phyloP scores from a whole-genome alignment of 805 yeast genomes.

The Vanderwaltozyma polyspora region DNA sequence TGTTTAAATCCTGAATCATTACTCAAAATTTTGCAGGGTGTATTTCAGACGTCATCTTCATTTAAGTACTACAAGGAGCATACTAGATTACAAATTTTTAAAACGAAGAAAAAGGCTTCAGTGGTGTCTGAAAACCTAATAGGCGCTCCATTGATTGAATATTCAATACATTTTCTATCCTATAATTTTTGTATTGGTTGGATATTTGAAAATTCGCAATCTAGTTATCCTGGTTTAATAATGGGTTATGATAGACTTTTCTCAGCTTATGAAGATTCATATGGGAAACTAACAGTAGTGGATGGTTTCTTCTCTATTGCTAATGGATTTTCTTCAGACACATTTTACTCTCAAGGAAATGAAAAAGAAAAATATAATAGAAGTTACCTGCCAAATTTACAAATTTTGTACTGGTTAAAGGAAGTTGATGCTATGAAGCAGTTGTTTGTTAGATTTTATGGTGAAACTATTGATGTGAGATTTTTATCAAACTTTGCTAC shows the following conservation, averaged over 20 bases:
- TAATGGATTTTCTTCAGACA: slow-evolving; percentile 41
- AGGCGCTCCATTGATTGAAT: slow-evolving; percentile 23
- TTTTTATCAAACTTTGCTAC: slow-evolving; percentile 45
- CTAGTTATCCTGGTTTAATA: slow-evolving; percentile 55
- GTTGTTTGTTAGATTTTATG: slow-evolving; percentile 43
- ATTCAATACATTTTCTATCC: slow-evolving; percentile 47
- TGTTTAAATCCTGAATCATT: slow-evolving; percentile 44
- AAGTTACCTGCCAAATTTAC: slow-evolving; percentile 60
- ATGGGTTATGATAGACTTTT: slow-evolving; percentile 67
- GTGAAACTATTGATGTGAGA: slow-evolving; percentile 60
- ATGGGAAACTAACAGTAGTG: slow-evolving; percentile 57
- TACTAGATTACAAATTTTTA: background rate
- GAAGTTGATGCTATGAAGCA: slow-evolving; percentile 28
- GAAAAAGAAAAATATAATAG: slow-evolving; percentile 43
- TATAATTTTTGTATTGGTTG: slow-evolving; percentile 69
- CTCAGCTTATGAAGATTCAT: slow-evolving; percentile 46
- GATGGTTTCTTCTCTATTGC: slow-evolving; percentile 68
- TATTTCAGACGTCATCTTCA: slow-evolving; percentile 10
- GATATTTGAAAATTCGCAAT: slow-evolving; percentile 42
- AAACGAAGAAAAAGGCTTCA: background rate
- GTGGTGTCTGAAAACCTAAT: background rate
- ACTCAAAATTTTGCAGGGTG: slow-evolving; percentile 29
- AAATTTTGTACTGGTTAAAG: slow-evolving; percentile 31
- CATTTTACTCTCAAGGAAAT: slow-evolving; percentile 37
- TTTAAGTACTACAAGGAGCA: slow-evolving; percentile 12